A percentile compares a stretch with the other conserved stretches of the same genome.
These are phyloP conservation scores for Solanum gracilifrons DNA, from an alignment of 257 asterid species.

Conservation along the genomic window DNA sequence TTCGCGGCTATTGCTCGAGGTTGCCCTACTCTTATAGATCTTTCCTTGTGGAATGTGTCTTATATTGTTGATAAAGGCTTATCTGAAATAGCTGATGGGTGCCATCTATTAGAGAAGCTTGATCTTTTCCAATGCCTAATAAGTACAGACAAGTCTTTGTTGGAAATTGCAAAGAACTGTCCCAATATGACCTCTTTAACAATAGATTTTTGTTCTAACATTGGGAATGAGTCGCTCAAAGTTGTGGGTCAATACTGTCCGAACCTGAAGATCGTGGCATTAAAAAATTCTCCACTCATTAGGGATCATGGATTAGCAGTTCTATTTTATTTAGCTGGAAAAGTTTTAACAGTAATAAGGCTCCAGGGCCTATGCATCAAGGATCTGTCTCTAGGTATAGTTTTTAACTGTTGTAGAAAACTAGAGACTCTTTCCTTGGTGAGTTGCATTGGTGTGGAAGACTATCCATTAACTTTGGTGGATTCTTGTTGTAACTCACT, in stretches of 20 bases:
- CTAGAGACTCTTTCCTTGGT: too few relatives aligned
- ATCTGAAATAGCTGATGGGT: not conserved
- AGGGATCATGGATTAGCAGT: slow-evolving; percentile 15
- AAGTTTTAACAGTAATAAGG: too few relatives aligned
- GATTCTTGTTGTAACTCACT: too few relatives aligned
- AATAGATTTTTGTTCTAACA: not conserved
- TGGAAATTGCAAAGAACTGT: not conserved
- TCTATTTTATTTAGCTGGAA: slow-evolving; percentile 18
- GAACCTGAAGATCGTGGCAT: not conserved
- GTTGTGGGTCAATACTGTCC: not conserved
- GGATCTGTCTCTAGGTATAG: too few relatives aligned
- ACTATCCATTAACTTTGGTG: too few relatives aligned
- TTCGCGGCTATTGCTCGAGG: not conserved
- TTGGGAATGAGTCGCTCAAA: not conserved
- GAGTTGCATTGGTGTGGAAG: too few relatives aligned
- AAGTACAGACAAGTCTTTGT: not conserved
- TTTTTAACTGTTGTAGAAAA: too few relatives aligned
- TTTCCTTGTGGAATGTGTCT: not conserved
- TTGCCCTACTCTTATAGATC: not conserved
- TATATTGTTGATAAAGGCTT: too few relatives aligned
- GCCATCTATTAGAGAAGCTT: not conserved
- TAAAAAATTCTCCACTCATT: too few relatives aligned
- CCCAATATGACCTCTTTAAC: not conserved
- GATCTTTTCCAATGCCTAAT: not conserved
- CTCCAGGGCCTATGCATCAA: too few relatives aligned